These are phyloP conservation scores for Ceratocystis huliohia DNA, from an alignment of 2,329 filamentous ascomycete genomes.

Conservation along the genomic window DNA sequence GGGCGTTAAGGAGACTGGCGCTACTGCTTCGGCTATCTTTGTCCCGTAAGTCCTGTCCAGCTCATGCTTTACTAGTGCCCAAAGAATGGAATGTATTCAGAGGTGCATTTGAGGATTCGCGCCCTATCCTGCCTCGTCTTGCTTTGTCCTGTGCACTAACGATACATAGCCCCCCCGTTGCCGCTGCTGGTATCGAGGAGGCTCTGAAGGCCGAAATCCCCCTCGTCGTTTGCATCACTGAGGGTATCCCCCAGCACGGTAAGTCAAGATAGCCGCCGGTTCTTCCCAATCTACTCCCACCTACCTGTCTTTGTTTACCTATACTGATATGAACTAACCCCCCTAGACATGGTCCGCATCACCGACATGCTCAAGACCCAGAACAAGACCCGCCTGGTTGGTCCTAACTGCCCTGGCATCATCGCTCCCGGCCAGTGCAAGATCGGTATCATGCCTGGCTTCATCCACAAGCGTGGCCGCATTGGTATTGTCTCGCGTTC, in stretches of 20 bases:
- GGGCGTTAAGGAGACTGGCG: slow-evolving; percentile 79
- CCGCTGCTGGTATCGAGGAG: slow-evolving; percentile 92
- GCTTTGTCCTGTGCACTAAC: not conserved
- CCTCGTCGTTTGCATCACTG: slow-evolving; percentile 92
- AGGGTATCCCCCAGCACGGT: slow-evolving; percentile 96
- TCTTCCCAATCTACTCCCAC: too few relatives aligned
- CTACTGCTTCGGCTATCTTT: slow-evolving; percentile 87
- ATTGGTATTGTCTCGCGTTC: slow-evolving; percentile 98
- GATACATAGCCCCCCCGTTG: slow-evolving; percentile 61
- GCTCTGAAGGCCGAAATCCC: slow-evolving; percentile 86
- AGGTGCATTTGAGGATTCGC: not conserved
- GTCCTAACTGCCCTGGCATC: slow-evolving; percentile 96
- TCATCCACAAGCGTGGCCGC: slow-evolving; percentile 99
- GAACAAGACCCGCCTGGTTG: slow-evolving; percentile 89
- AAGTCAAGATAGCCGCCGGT: slow-evolving; percentile 28
- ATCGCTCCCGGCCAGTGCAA: slow-evolving; percentile 95
- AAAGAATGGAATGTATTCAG: not conserved
- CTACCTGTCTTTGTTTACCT: too few relatives aligned
- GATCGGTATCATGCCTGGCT: slow-evolving; percentile 98
- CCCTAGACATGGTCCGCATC: slow-evolving; percentile 91
- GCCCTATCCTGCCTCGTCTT: not conserved
- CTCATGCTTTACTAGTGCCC: slow-evolving; percentile 9
- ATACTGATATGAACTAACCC: too few relatives aligned
- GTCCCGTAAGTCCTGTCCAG: slow-evolving; percentile 55
- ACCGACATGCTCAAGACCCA: slow-evolving; percentile 96